Evolutionary conservation across 768 basidiomycete species (phyloP).

Genomic region (Lactifluus volemus): DNA sequence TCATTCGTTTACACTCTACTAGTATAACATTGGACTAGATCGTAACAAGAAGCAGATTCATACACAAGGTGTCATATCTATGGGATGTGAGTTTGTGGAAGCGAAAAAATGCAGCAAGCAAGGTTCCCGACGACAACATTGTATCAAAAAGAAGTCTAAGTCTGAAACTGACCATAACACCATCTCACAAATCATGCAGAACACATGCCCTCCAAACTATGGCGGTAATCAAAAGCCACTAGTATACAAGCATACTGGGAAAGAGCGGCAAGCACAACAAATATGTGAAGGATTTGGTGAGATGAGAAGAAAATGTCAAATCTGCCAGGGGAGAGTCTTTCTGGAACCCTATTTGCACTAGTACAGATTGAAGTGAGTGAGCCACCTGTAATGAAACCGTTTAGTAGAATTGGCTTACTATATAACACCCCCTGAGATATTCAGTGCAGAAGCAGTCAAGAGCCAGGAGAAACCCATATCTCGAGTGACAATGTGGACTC

Average conservation of each 20-base stretch:
- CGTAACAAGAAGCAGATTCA: no score
- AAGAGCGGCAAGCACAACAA: slow-evolving; percentile 64
- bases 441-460: slow-evolving; percentile 57
- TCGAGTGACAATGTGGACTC: slow-evolving; percentile 40
- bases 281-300: slow-evolving; percentile 86
- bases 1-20: no score
- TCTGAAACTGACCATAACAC: no score
- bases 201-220: slow-evolving; percentile 23
- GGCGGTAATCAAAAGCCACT: slow-evolving; percentile 51
- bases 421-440: slow-evolving; percentile 70
- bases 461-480: slow-evolving; percentile 71
- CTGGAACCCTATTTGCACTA: slow-evolving; percentile 81
- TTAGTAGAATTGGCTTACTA: slow-evolving; percentile 52
- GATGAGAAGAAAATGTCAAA: slow-evolving; percentile 77
- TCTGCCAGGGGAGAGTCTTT: slow-evolving; percentile 60
- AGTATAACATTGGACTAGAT: no score
- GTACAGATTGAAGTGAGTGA: slow-evolving; percentile 9
- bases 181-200: not conserved
- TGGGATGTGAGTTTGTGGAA: no score
- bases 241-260: slow-evolving; percentile 54
- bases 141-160: no score
- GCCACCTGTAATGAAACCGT: slow-evolving; percentile 8
- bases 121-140: no score
- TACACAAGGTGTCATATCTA: no score
- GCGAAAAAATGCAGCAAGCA: no score